Percentiles rank a stretch among this genome's conserved stretches.
phyloP scores from a whole-genome alignment of 441 rosid genomes.

The Omphalea diandra region DNA sequence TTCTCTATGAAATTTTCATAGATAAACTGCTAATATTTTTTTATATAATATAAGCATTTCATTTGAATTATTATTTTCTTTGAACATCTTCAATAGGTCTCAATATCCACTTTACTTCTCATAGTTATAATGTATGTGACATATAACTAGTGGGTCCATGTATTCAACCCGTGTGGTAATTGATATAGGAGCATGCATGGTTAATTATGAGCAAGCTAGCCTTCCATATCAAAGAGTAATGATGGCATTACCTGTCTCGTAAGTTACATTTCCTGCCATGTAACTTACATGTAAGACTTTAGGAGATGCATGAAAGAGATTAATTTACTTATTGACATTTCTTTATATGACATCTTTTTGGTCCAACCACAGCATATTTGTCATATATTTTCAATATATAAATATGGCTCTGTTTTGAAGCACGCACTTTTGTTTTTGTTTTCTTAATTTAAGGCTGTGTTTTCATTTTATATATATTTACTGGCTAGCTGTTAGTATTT shows the following conservation, averaged over 20 bases:
- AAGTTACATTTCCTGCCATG: neutral
- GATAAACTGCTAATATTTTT: too few relatives aligned
- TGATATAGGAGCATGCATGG: too few relatives aligned
- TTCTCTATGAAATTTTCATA: too few relatives aligned
- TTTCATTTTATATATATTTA: neutral
- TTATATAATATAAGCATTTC: too few relatives aligned
- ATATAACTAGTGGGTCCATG: neutral
- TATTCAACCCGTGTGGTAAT: too few relatives aligned
- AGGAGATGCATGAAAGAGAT: neutral
- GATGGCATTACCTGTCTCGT: slow-evolving; percentile 1
- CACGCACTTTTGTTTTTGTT: neutral
- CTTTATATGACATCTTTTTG: neutral
- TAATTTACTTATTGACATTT: neutral
- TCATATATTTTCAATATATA: neutral
- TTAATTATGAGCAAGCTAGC: neutral
- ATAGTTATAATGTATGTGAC: too few relatives aligned
- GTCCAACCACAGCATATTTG: neutral
- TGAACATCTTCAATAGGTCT: too few relatives aligned
- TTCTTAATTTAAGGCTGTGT: neutral
- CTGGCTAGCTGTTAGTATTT: neutral
- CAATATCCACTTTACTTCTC: too few relatives aligned
- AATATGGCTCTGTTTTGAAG: neutral
- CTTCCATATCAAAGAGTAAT: neutral
- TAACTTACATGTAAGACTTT: neutral
- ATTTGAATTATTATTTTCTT: too few relatives aligned